Evolutionary conservation across 176 grass and related monocot genomes (phyloP), one percentile per base, ranked within the genome.

Genomic region (Elaeis guineensis): DNA sequence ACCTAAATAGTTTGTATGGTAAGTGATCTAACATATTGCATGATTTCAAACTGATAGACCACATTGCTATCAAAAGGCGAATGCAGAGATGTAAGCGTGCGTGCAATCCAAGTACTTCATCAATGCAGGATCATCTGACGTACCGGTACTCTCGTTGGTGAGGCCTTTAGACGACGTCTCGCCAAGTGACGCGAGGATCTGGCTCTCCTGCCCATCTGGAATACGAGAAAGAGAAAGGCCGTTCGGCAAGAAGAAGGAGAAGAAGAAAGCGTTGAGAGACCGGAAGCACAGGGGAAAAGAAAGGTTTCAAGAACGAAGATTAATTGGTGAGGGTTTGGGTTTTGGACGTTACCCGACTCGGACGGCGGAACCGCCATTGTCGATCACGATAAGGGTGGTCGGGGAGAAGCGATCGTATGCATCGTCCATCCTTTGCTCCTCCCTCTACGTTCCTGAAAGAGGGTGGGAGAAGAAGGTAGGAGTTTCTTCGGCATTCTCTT

Each of bases 61-160:
- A 98, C 93, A 62, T 97, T 86, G 21, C 84, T 76, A 35, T 97
- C 92, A 78, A 97, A 91, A 6, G 87, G 70, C 63, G 92, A 85
- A 25, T 87, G 87, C 54, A 75, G 56, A 26, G 82, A 72, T 35
- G 93, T 2, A 23, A 23, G 23, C 23, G 22, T 22, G 2, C 22
- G 93, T 98, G 73, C 93, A 98, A 55, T 98, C 93, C 69, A 98
- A 98, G 49, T 89, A 98, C 58, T 98, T 98, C 72, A 23, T 23
- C 23, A 23, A 23, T 2, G 23, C 23, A 66, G 93, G 87, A 75
- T 98, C 93, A 78, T 32, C 59, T 49, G 39, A 21, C 6, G 12
- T 74, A 97, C 84, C 87, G 2, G 87, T 80, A 71, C 62, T 52
- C 62, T 89, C 83, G 74, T 91, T 30, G 81, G 49, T 83, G 87